A percentile compares a stretch with the other conserved stretches of the same genome.
Conservation (phyloP, 257 asterid species). For the Linderniella brevidens region DNA sequence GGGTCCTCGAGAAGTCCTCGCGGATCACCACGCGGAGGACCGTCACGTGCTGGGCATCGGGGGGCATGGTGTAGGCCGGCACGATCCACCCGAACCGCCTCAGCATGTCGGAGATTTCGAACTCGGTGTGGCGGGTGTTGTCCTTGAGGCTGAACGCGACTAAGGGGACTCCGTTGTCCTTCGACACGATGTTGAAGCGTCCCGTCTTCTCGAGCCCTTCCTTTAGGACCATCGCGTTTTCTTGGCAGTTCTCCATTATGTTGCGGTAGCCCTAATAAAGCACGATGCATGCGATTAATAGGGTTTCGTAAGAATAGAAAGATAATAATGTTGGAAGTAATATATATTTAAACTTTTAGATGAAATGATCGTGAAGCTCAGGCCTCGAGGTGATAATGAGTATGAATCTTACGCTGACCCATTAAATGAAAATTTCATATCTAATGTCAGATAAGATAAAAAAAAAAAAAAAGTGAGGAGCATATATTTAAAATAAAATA, state of each 20-base stretch:
- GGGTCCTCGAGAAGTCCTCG: constrained; percentile 71
- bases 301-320: no score
- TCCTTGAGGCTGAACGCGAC: constrained; percentile 87
- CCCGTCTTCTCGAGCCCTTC: constrained; percentile 58
- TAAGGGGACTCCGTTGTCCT: constrained; percentile 72
- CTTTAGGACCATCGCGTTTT: constrained; percentile 49
- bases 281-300: no score
- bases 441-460: no score
- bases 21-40: constrained; percentile 69
- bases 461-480: no score
- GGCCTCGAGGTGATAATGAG: no score
- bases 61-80: constrained; percentile 89
- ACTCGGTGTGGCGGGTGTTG: constrained; percentile 51
- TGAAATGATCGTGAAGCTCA: no score
- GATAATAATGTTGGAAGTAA: no score
- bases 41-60: constrained; percentile 66
- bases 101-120: constrained; percentile 50
- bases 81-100: constrained; percentile 82
- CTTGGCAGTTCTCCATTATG: constrained; percentile 77
- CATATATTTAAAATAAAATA: no score
- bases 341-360: no score
- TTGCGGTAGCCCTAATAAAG: constrained; percentile 51
- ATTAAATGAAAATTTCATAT: no score
- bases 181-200: constrained; percentile 55
- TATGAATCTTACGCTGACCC: no score